Evolutionary conservation across 2,329 filamentous ascomycete species (phyloP).

Genomic region (Monosporascus cannonballus): DNA sequence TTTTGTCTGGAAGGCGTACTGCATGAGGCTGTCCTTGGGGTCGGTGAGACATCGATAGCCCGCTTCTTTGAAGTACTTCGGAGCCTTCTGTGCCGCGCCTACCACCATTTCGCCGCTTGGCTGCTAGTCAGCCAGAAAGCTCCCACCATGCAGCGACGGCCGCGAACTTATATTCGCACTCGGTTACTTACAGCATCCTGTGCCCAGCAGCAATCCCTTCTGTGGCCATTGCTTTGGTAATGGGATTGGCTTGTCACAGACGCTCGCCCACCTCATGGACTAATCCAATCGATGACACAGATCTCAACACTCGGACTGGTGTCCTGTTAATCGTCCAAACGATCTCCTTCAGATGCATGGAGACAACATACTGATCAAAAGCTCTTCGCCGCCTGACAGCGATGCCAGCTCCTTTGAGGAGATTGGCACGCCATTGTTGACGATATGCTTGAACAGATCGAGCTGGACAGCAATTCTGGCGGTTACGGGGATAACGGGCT

Average conservation of each 20-base stretch:
- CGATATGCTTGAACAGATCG: slow-evolving; percentile 18
- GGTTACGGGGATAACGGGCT: slow-evolving; percentile 17
- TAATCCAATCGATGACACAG: slow-evolving; percentile 15
- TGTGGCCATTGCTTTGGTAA: slow-evolving; percentile 20
- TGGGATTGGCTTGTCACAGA: slow-evolving; percentile 16
- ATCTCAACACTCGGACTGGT: slow-evolving; percentile 16
- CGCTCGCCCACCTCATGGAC: slow-evolving; percentile 17
- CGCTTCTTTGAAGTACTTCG: slow-evolving; percentile 16
- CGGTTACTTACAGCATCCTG: slow-evolving; percentile 18
- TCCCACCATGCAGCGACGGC: background rate
- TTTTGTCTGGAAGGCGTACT: slow-evolving; percentile 22
- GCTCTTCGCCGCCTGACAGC: slow-evolving; percentile 17
- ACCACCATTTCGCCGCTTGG: slow-evolving; percentile 14
- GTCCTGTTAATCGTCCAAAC: background rate
- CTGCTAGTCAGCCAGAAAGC: background rate
- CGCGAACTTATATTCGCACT: background rate
- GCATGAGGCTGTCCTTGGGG: slow-evolving; percentile 19
- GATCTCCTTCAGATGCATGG: background rate
- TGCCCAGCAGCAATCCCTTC: slow-evolving; percentile 20
- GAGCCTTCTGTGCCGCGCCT: slow-evolving; percentile 12
- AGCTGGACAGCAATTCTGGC: slow-evolving; percentile 18
- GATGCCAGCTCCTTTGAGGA: slow-evolving; percentile 14
- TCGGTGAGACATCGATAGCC: slow-evolving; percentile 19
- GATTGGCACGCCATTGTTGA: slow-evolving; percentile 4
- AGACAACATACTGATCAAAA: slow-evolving; percentile 16